Evolutionary conservation across 2,329 filamentous ascomycete genomes (phyloP).

Genomic region (Didymella glomerata): DNA sequence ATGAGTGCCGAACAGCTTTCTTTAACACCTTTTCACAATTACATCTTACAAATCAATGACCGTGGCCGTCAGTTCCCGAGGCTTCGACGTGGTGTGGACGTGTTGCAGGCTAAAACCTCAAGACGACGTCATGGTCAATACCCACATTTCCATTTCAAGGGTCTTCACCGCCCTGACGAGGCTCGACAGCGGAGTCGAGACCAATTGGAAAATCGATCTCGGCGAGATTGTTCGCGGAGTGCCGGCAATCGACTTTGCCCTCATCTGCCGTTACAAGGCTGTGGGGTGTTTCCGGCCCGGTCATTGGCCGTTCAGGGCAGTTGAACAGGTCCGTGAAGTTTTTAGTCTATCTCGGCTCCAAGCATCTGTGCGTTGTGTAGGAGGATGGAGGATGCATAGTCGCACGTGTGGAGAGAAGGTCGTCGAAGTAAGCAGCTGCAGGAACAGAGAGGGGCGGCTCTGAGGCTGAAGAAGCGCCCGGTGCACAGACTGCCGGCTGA

Average conservation of each 20-base stretch:
- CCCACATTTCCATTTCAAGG: conserved; percentile 15
- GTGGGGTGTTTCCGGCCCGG: not conserved
- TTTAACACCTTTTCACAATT: conserved; percentile 3
- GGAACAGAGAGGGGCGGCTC: not conserved
- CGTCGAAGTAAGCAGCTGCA: conserved; percentile 6
- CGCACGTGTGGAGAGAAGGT: not conserved
- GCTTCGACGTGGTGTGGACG: conserved; percentile 17
- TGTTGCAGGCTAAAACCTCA: conserved; percentile 1
- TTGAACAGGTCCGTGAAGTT: not conserved
- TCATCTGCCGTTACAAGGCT: conserved; percentile 13
- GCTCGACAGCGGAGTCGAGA: conserved; percentile 5
- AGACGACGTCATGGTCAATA: conserved; percentile 16
- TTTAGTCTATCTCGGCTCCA: not conserved
- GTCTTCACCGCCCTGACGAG: conserved; percentile 5
- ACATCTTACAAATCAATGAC: conserved; percentile 22
- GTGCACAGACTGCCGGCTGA: not conserved
- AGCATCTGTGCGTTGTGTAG: not conserved
- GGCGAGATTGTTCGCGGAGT: conserved; percentile 10
- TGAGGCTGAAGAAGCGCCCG: conserved; percentile 4
- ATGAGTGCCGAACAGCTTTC: not conserved
- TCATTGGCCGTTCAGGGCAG: not conserved
- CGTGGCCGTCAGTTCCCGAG: conserved; percentile 17
- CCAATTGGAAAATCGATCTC: conserved; percentile 11
- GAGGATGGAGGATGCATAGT: not conserved
- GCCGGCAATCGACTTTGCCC: conserved; percentile 12